These are phyloP conservation scores for Psilocybe cubensis DNA, from an alignment of 768 basidiomycete genomes.

Conservation along the genomic window DNA sequence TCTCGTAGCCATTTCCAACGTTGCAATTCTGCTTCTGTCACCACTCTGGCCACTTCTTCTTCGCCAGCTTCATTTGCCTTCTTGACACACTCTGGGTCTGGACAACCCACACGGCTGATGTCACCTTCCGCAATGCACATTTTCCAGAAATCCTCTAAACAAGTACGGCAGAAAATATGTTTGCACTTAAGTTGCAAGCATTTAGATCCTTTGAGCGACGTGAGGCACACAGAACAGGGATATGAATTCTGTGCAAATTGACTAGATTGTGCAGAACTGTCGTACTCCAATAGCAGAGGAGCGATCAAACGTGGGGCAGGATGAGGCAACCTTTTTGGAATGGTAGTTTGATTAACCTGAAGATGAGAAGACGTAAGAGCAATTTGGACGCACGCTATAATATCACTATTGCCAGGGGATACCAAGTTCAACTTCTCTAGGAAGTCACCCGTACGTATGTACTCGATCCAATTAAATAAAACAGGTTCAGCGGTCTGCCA, in stretches of 20 bases:
- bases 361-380: constrained; percentile 1
- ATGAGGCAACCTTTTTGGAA: constrained; percentile 57
- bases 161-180: constrained; percentile 86
- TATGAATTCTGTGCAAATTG: constrained; percentile 70
- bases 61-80: constrained; percentile 58
- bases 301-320: constrained; percentile 57
- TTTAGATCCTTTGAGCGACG: constrained; percentile 71
- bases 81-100: constrained; percentile 82
- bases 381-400: constrained; percentile 39
- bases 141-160: constrained; percentile 82
- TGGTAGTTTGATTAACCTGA: constrained; percentile 1
- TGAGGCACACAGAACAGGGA: constrained; percentile 77
- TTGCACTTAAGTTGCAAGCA: constrained; percentile 72
- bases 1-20: constrained; percentile 82
- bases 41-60: constrained; percentile 74
- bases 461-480: constrained; percentile 75
- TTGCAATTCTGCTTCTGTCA: constrained; percentile 62
- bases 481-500: constrained; percentile 67
- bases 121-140: constrained; percentile 83
- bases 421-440: constrained; percentile 47
- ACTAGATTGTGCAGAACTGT: constrained; percentile 46
- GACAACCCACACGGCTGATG: constrained; percentile 76
- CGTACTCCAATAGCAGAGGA: constrained; percentile 50
- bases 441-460: constrained; percentile 69
- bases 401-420: constrained; percentile 29